These are phyloP conservation scores for Jacaranda copaia DNA, from an alignment of 257 asterid species.

Conservation along the genomic window DNA sequence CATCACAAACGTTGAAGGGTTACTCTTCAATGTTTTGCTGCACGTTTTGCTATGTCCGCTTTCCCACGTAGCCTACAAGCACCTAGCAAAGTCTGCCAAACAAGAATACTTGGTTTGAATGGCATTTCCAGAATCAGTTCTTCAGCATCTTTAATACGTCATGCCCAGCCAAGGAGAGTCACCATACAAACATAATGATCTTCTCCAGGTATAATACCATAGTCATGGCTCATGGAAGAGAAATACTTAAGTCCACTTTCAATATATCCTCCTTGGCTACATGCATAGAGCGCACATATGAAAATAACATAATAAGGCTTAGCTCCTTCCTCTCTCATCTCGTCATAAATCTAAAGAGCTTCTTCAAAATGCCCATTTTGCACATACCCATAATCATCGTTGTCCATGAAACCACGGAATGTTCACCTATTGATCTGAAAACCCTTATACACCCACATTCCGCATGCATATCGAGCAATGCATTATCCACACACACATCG, in stretches of 20 bases:
- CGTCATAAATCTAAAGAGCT: slow-evolving; percentile 66
- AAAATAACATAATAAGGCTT: slow-evolving; percentile 64
- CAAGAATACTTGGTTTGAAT: slow-evolving; percentile 48
- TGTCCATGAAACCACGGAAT: slow-evolving; percentile 76
- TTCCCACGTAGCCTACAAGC: slow-evolving; percentile 72
- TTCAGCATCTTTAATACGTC: slow-evolving; percentile 67
- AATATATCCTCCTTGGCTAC: slow-evolving; percentile 73
- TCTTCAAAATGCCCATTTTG: slow-evolving; percentile 62
- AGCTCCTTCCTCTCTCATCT: slow-evolving; percentile 54
- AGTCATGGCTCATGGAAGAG: slow-evolving; percentile 57
- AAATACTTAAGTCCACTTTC: slow-evolving; percentile 57
- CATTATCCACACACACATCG: slow-evolving; percentile 78
- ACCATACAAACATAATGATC: slow-evolving; percentile 84
- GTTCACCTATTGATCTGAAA: slow-evolving; percentile 60
- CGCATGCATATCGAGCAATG: slow-evolving; percentile 75
- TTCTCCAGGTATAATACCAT: slow-evolving; percentile 58
- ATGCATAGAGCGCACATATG: slow-evolving; percentile 63
- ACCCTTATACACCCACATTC: slow-evolving; percentile 75
- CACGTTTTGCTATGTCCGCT: slow-evolving; percentile 63
- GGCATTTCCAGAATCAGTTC: slow-evolving; percentile 56
- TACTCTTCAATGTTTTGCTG: slow-evolving; percentile 56
- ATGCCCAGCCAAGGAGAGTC: slow-evolving; percentile 68
- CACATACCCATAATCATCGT: slow-evolving; percentile 82
- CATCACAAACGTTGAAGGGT: slow-evolving; percentile 65
- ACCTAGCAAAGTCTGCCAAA: slow-evolving; percentile 84